Percentiles rank a stretch among this genome's conserved stretches.
Conservation (phyloP, 331 rosid species). For the Erythrophleum ivorense region DNA sequence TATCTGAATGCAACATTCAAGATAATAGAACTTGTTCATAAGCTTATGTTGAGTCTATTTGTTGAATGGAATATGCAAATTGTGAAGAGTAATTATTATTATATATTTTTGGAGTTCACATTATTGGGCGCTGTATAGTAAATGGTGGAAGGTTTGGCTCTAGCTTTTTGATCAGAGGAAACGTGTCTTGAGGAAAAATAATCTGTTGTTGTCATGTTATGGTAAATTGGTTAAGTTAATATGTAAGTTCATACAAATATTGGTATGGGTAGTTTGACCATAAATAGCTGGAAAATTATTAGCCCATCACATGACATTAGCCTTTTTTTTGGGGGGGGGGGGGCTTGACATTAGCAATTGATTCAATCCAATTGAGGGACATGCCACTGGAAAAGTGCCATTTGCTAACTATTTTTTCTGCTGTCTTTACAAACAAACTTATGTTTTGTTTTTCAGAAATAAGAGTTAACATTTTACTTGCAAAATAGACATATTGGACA, state of each 20-base stretch:
- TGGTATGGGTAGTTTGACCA: neutral
- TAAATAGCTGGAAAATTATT: constrained; percentile 5
- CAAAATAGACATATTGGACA: neutral
- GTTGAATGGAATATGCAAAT: neutral
- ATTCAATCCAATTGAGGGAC: neutral
- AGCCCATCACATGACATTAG: neutral
- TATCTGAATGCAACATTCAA: neutral
- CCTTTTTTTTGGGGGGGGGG: neutral
- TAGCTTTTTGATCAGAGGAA: neutral
- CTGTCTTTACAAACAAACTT: constrained; percentile 3
- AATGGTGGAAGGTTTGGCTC: neutral
- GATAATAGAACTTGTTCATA: constrained; percentile 20
- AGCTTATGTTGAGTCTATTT: constrained; percentile 19
- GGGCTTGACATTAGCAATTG: neutral
- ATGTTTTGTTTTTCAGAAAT: constrained; percentile 18
- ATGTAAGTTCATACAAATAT: neutral
- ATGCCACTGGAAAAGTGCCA: neutral
- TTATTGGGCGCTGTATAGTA: neutral
- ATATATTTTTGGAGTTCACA: neutral
- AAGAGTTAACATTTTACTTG: constrained; percentile 21
- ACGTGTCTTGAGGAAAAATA: neutral
- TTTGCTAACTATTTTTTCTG: neutral
- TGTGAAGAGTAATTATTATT: neutral
- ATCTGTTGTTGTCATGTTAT: neutral
- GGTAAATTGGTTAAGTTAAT: constrained; percentile 2